phyloP scores from a whole-genome alignment of 2,329 filamentous ascomycete genomes.

The Graphilbum sp. region DNA sequence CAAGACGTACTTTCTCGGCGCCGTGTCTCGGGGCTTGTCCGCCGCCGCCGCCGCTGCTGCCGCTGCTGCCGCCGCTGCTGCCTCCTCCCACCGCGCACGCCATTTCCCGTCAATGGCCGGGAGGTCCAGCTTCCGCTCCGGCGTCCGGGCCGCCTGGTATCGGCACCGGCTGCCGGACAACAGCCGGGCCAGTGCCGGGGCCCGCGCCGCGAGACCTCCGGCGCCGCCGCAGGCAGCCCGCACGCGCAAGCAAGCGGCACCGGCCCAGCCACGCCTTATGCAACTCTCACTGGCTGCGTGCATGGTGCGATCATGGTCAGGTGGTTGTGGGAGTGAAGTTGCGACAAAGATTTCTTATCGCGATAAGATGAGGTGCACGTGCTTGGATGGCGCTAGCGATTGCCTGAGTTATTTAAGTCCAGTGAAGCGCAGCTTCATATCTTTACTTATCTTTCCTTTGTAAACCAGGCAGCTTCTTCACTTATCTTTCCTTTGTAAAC shows the following conservation, averaged over 20 bases:
- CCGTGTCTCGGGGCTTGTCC: constrained; percentile 5
- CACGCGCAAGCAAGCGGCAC: neutral
- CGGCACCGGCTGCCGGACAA: constrained; percentile 6
- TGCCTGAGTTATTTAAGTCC: too few relatives aligned
- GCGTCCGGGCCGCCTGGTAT: constrained; percentile 15
- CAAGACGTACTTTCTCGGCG: constrained; percentile 58
- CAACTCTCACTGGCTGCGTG: constrained; percentile 12
- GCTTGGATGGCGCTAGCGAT: too few relatives aligned
- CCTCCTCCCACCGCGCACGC: constrained; percentile 27
- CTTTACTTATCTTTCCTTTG: too few relatives aligned
- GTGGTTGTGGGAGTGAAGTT: neutral
- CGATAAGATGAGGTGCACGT: too few relatives aligned
- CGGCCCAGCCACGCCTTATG: constrained; percentile 11
- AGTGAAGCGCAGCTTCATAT: too few relatives aligned
- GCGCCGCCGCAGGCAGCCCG: neutral
- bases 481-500: too few relatives aligned
- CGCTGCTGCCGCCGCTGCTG: neutral
- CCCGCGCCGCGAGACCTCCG: neutral
- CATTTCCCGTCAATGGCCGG: constrained; percentile 33
- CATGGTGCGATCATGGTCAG: neutral
- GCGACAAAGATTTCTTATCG: too few relatives aligned
- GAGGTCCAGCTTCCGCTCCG: constrained; percentile 23
- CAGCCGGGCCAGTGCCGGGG: neutral
- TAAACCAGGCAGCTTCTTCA: too few relatives aligned
- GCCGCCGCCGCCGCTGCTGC: neutral